Conservation (phyloP, 2,329 filamentous ascomycete genomes). For the Xylariaceae sp. region DNA sequence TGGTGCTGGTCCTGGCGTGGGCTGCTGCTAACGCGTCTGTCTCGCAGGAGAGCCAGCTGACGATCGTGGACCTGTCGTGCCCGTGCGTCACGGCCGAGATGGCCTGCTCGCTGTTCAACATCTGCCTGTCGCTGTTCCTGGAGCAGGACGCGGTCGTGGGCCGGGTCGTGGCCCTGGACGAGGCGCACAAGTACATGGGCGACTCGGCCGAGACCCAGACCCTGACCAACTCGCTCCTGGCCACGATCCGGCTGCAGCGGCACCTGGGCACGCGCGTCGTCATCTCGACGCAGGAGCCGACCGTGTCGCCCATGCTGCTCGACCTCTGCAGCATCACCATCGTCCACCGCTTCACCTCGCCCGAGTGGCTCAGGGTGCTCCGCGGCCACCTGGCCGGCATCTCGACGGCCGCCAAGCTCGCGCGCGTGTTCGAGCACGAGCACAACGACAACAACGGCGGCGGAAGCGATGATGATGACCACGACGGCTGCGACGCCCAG, state of each 20-base stretch:
- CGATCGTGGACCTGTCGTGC: conserved; percentile 66
- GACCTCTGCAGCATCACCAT: conserved; percentile 66
- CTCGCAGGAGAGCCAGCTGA: conserved; percentile 41
- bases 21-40: neutral
- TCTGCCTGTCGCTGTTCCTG: conserved; percentile 60
- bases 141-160: conserved; percentile 43
- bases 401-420: conserved; percentile 9
- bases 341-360: conserved; percentile 64
- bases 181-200: conserved; percentile 72
- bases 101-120: conserved; percentile 66
- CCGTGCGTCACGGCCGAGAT: conserved; percentile 59
- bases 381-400: conserved; percentile 40
- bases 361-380: conserved; percentile 49
- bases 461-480: no score
- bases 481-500: no score
- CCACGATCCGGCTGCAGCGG: conserved; percentile 61
- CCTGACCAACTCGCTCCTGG: conserved; percentile 56
- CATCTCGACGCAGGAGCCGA: conserved; percentile 72
- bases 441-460: no score
- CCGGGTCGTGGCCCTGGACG: conserved; percentile 62
- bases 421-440: neutral
- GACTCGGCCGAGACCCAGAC: conserved; percentile 43
- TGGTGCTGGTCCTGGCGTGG: no score
- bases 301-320: conserved; percentile 58
- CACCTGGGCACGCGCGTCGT: conserved; percentile 60